Percentiles rank a stretch among this genome's conserved stretches.
Evolutionary conservation across 2,329 filamentous ascomycete genomes (phyloP).

Genomic region (Clonostachys rhizophaga): DNA sequence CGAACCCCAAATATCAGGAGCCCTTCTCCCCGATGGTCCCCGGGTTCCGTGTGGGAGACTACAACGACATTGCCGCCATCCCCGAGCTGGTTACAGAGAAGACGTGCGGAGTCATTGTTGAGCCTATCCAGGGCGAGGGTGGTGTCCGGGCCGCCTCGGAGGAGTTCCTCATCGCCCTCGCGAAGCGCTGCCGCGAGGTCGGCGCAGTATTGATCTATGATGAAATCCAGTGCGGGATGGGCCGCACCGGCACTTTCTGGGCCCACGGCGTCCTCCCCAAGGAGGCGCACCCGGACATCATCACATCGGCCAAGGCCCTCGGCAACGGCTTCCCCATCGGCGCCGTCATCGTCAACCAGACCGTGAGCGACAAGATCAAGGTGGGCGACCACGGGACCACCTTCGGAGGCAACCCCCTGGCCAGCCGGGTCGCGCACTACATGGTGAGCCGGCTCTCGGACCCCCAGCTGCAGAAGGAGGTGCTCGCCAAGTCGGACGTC

Average conservation of each 20-base stretch:
- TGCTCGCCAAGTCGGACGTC: constrained; percentile 58
- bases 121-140: constrained; percentile 96
- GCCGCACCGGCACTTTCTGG: constrained; percentile 85
- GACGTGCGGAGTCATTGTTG: constrained; percentile 91
- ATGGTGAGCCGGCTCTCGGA: constrained; percentile 75
- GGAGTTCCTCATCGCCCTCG: constrained; percentile 81
- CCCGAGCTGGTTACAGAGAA: constrained; percentile 71
- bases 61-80: constrained; percentile 75
- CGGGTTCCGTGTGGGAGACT: constrained; percentile 81
- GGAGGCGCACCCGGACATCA: constrained; percentile 85
- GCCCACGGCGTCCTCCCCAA: constrained; percentile 72
- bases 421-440: constrained; percentile 78
- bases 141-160: constrained; percentile 80
- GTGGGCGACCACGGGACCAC: constrained; percentile 88
- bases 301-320: constrained; percentile 93
- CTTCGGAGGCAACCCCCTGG: constrained; percentile 88
- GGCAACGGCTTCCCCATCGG: constrained; percentile 96
- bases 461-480: constrained; percentile 61
- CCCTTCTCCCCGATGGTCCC: constrained; percentile 95
- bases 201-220: constrained; percentile 90
- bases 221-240: constrained; percentile 93
- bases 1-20: constrained; percentile 95
- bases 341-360: constrained; percentile 46
- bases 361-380: constrained; percentile 33
- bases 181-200: constrained; percentile 77